phyloP scores from a whole-genome alignment of 371 early-diverging fungal species.

The Lichtheimia ramosa region DNA sequence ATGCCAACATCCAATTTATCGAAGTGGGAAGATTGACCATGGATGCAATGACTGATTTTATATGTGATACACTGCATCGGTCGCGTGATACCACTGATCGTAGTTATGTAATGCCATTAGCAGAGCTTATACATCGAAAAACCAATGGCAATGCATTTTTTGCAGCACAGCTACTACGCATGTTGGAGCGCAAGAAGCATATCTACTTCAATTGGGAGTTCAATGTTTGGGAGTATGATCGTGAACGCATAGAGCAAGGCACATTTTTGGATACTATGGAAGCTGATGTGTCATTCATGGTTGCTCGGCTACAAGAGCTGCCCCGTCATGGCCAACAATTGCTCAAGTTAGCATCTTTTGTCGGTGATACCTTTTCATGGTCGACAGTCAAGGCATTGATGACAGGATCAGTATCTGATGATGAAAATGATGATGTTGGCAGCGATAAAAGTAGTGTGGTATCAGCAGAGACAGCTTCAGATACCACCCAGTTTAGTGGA shows the following conservation, averaged over 20 bases:
- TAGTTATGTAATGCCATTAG: slow-evolving; percentile 31
- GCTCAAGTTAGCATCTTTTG: slow-evolving; percentile 43
- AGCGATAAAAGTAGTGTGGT: background rate
- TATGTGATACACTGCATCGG: slow-evolving; percentile 40
- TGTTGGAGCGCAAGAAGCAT: slow-evolving; percentile 39
- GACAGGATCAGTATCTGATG: slow-evolving; percentile 22
- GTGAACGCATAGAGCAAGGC: slow-evolving; percentile 25
- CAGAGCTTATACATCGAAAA: slow-evolving; percentile 32
- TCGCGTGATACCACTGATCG: slow-evolving; percentile 13
- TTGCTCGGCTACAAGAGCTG: slow-evolving; percentile 32
- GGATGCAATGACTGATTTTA: slow-evolving; percentile 32
- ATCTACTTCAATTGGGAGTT: slow-evolving; percentile 51
- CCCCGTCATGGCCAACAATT: slow-evolving; percentile 39
- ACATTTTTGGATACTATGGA: slow-evolving; percentile 14
- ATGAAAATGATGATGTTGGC: background rate
- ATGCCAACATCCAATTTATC: slow-evolving; percentile 23
- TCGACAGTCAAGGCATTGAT: slow-evolving; percentile 39
- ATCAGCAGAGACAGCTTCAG: too few species aligned
- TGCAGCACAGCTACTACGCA: slow-evolving; percentile 32
- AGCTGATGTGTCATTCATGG: slow-evolving; percentile 34
- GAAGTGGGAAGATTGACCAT: slow-evolving; percentile 31
- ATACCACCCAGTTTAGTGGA: background rate
- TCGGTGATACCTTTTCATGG: slow-evolving; percentile 47
- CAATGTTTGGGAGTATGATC: slow-evolving; percentile 47
- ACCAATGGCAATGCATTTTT: slow-evolving; percentile 48